These are phyloP conservation scores for Ceratocystiopsis brevicomis DNA, from an alignment of 2,329 filamentous ascomycete genomes.

Conservation along the genomic window DNA sequence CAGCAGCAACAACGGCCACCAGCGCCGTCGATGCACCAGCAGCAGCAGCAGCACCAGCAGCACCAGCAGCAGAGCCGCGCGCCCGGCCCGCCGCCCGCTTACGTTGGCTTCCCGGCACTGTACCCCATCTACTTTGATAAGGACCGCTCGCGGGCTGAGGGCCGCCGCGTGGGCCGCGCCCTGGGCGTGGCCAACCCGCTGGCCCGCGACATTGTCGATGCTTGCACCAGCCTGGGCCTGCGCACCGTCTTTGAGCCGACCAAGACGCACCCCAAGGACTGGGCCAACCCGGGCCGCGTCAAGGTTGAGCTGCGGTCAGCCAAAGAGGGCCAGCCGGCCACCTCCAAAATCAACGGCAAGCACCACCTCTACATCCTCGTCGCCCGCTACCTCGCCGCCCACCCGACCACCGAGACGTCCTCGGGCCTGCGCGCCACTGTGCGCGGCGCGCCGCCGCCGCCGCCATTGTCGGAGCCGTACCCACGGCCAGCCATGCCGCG, in stretches of 20 bases:
- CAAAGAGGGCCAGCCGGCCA: constrained; percentile 22
- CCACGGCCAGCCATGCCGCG: constrained; percentile 58
- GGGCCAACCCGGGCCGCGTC: constrained; percentile 87
- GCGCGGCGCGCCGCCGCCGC: constrained; percentile 48
- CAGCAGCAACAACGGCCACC: constrained; percentile 27
- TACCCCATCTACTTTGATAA: constrained; percentile 94
- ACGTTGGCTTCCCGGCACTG: constrained; percentile 68
- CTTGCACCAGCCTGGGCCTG: constrained; percentile 54
- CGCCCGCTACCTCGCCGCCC: constrained; percentile 51
- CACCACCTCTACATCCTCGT: constrained; percentile 76
- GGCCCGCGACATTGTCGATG: constrained; percentile 73
- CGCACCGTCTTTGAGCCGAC: constrained; percentile 71
- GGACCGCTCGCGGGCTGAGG: constrained; percentile 52
- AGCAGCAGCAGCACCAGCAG: constrained; percentile 8
- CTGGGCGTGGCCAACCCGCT: constrained; percentile 71
- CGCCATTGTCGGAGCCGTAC: constrained; percentile 45
- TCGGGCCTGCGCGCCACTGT: constrained; percentile 54
- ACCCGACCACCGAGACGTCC: constrained; percentile 56
- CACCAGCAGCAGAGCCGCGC: constrained; percentile 10
- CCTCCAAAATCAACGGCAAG: constrained; percentile 43
- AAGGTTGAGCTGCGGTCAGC: constrained; percentile 42
- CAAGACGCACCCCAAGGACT: constrained; percentile 90
- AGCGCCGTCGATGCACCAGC: constrained; percentile 10
- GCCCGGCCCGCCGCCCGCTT: constrained; percentile 26
- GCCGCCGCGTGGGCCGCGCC: constrained; percentile 54